Conservation (phyloP, 164 flowering plant species). For the Vitis labrusca region DNA sequence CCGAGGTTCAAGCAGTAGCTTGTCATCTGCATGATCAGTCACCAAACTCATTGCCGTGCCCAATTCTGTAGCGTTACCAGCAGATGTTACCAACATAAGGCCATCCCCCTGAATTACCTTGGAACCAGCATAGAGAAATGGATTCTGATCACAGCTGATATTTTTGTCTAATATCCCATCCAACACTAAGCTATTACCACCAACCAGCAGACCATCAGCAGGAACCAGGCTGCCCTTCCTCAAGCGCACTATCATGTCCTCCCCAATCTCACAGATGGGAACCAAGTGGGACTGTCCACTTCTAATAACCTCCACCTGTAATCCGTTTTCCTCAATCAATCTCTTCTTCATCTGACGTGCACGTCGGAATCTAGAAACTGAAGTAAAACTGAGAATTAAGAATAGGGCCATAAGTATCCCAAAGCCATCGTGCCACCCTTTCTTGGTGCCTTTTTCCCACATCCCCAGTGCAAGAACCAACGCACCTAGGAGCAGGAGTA, state of each 20-base stretch:
- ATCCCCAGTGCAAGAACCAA: constrained; percentile 12
- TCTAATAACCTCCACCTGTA: constrained; percentile 7
- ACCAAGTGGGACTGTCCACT: not conserved
- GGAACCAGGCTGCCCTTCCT: constrained; percentile 10
- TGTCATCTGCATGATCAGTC: not conserved
- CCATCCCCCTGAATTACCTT: constrained; percentile 10
- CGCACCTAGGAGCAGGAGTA: constrained; percentile 11
- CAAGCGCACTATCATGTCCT: constrained; percentile 7
- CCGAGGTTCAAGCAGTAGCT: constrained; percentile 2
- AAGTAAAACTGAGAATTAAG: constrained; percentile 6
- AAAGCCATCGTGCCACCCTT: constrained; percentile 24
- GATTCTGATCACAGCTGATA: constrained; percentile 5
- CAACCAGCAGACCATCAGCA: constrained; percentile 13
- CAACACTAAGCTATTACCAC: not conserved
- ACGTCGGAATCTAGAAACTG: constrained; percentile 3
- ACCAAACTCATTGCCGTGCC: not conserved
- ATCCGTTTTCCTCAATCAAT: not conserved
- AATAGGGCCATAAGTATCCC: constrained; percentile 10
- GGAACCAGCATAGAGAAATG: constrained; percentile 13
- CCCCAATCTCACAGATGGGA: constrained; percentile 1
- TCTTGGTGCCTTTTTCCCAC: constrained; percentile 13
- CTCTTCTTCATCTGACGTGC: constrained; percentile 2
- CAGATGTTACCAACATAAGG: constrained; percentile 8
- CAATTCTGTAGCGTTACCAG: not conserved
- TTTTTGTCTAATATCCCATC: constrained; percentile 4